phyloP scores from a whole-genome alignment of 176 grass and related monocot genomes.

The Lolium multiflorum region DNA sequence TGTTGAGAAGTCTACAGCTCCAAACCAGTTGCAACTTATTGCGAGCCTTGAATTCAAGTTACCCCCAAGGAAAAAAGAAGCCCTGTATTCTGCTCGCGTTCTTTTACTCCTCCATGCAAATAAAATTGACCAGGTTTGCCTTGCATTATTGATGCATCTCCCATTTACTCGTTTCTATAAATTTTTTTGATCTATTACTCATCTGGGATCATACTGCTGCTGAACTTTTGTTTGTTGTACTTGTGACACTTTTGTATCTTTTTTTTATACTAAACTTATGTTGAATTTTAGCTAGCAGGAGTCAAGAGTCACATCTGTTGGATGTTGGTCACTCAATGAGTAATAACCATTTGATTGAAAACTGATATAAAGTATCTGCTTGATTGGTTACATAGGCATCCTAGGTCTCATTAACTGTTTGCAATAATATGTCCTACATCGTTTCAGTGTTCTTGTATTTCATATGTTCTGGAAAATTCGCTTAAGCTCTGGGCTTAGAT shows the following conservation, averaged over 20 bases:
- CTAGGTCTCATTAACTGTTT: no score
- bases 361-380: no score
- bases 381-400: no score
- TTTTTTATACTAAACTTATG: not conserved
- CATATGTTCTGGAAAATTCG: not conserved
- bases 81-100: slow-evolving; percentile 71
- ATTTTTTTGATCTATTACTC: no score
- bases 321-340: no score
- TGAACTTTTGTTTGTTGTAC: slow-evolving; percentile 32
- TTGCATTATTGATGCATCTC: not conserved
- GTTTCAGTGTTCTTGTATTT: not conserved
- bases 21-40: slow-evolving; percentile 72
- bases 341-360: no score
- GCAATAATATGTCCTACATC: no score
- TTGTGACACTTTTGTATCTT: not conserved
- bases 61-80: slow-evolving; percentile 73
- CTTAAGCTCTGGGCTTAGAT: no score
- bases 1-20: slow-evolving; percentile 65
- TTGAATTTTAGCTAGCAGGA: no score
- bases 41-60: slow-evolving; percentile 77
- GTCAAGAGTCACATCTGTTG: no score
- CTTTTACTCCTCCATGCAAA: slow-evolving; percentile 89
- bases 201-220: no score
- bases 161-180: not conserved
- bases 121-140: slow-evolving; percentile 73